Conservation (phyloP, 352 stramenopile genomes). For the Pythium monospermum region DNA sequence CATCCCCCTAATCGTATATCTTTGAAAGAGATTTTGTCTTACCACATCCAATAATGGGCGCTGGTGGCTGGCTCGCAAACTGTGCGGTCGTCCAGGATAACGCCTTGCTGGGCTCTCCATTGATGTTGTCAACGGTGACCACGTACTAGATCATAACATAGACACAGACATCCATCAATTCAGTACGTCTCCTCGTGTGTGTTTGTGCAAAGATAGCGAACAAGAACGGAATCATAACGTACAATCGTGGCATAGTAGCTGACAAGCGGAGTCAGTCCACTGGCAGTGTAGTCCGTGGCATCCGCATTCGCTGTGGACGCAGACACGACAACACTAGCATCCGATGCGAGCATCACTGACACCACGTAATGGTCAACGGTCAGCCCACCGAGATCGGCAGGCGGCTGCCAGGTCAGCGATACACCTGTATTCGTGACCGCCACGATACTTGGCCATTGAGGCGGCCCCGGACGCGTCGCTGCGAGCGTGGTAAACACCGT, state of each 20-base stretch:
- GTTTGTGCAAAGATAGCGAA: too few species aligned
- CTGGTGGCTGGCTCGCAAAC: constrained; percentile 29
- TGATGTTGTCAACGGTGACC: too few species aligned
- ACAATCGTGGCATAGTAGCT: constrained; percentile 48
- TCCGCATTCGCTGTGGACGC: constrained; percentile 1
- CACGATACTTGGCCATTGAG: constrained; percentile 21
- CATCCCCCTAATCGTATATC: too few species aligned
- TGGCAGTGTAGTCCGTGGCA: constrained; percentile 20
- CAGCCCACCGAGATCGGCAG: constrained; percentile 41
- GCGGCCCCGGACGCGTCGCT: constrained; percentile 26
- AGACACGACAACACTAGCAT: neutral
- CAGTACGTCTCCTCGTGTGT: too few species aligned
- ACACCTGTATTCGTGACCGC: constrained; percentile 14
- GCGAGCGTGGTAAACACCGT: constrained; percentile 23
- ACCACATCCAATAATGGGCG: constrained; percentile 49
- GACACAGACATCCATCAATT: too few species aligned
- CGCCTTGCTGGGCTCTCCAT: constrained; percentile 29
- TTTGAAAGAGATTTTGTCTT: too few species aligned
- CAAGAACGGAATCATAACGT: constrained; percentile 32
- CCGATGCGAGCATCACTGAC: constrained; percentile 13
- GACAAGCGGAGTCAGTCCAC: constrained; percentile 17
- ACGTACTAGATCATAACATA: too few species aligned
- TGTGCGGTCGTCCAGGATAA: constrained; percentile 38
- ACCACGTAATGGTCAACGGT: constrained; percentile 35
- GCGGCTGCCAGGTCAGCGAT: constrained; percentile 30